Percentiles rank a stretch among this genome's conserved stretches.
Conservation (phyloP, 129 eudicot species). For the Cynara cardunculus region DNA sequence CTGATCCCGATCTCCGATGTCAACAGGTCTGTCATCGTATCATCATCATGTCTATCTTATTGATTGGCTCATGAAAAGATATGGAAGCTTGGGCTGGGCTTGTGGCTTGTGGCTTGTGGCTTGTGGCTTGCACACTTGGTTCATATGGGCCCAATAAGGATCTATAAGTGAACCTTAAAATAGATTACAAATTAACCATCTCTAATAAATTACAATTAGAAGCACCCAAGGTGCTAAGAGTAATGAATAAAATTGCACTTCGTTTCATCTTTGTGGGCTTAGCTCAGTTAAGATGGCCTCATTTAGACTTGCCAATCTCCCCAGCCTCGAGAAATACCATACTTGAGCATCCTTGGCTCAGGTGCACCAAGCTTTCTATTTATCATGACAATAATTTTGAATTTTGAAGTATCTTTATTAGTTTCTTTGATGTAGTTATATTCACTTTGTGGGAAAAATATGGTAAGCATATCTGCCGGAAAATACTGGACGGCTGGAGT, state of each 20-base stretch:
- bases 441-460: conserved; percentile 55
- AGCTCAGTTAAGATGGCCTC: neutral
- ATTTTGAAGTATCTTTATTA: neutral
- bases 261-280: neutral
- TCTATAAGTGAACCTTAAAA: neutral
- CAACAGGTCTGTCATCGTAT: conserved; percentile 60
- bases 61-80: neutral
- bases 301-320: neutral
- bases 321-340: no score
- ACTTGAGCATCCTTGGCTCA: neutral
- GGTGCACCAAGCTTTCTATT: neutral
- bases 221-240: neutral
- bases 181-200: neutral
- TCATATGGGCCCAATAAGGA: neutral
- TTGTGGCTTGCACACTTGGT: neutral
- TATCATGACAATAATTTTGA: neutral
- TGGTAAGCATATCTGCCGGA: conserved; percentile 80
- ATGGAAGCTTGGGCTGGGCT: neutral
- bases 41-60: neutral
- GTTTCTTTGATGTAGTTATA: conserved; percentile 45
- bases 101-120: neutral
- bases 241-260: neutral
- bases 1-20: conserved; percentile 79
- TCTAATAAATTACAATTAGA: neutral
- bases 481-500: conserved; percentile 95